Evolutionary conservation across 257 asterid genomes (phyloP), one percentile per base, ranked within the genome.

Genomic region (Solanum chiquidenum): DNA sequence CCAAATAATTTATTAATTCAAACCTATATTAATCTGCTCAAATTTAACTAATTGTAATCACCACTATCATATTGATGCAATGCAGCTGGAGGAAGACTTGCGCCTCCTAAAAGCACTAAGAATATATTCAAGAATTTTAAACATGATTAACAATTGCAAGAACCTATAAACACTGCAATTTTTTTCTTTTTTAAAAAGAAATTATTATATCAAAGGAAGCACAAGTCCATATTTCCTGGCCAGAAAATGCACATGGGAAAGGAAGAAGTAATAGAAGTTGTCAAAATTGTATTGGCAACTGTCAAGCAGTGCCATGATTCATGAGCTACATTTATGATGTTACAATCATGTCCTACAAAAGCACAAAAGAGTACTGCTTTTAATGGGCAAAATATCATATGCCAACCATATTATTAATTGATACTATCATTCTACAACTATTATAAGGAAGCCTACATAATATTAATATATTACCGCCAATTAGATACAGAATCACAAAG

Each of bases 221-320:
- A 9, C 11, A 80, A 46, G 27, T 7, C 58, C 9, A 16, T 44
- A 27, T 29, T 27, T 79, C 9, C 11, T 44, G 5, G 18, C 27
- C 62, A 80, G 85, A 80, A 80, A 44, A 46, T 80, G 64, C 85
- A 80, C 85, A 80, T 80, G 85, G 85, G 85, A 29, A 80, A 29
- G 85, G 66, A 80, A 27, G 68, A 80, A 35, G 18, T 46, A 80
- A 46, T 49, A 29, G 12, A 49, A 49, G 64, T 29, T 46, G 85
- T 20, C 85, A 80, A 80, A 46, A 16, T 27, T 52, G 85, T 80
- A 80, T 46, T 80, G 85, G 68, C 69, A 80, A 80, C 85, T 80
- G 66, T 55, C 84, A 79, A 79, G 21, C 35, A 8, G 40, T 44
- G 85, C 46, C 85, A 29, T 46, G 69, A 31, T 31, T 80, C 85